Evolutionary conservation across 164 flowering plant genomes (phyloP), one percentile per base, ranked within the genome.

Genomic region (Sextonia rubra): DNA sequence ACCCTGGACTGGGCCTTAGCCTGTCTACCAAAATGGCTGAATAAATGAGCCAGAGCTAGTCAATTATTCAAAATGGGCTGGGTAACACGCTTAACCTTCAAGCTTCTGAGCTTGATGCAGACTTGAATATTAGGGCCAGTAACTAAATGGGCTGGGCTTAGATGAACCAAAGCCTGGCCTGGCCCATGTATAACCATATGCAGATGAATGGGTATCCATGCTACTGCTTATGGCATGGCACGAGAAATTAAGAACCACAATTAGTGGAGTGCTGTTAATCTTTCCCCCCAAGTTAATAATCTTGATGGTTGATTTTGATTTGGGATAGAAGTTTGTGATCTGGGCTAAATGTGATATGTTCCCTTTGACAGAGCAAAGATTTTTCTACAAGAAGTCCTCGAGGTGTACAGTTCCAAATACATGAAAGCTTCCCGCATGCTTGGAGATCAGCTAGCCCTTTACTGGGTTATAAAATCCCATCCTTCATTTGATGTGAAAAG

Each of bases 371-470:
- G 97, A 85, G 94, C 94, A 17, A 90, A 85, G 78, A 71, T 60
- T 30, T 91, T 95, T 70, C 87, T 95, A 14, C 77, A 85, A 73
- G 81, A 86, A 77, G 98, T 95, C 5, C 77, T 91, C 55, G 72
- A 85, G 71, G 81, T 84, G 23, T 95, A 93, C 74, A 82, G 64
- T 62, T 82, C 90, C 66, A 91, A 82, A 73, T 95, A 74, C 83
- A 86, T 83, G 87, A 83, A 82, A 52, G 93, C 99, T 75, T 93
- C 97, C 47, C 83, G 91, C 73, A 95, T 95, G 99, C 92, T 93
- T 55, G 99, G 99, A 65, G 98, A 95, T 74, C 98, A 93, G 83
- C 74, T 91, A 78, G 96, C 98, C 68, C 88, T 93, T 77, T 94
- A 92, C 47, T 93, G 91, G 96, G 85, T 93, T 73, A 82, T 93